These are phyloP conservation scores for Metschnikowia santaceciliae DNA, from an alignment of 805 yeast species.

Conservation along the genomic window DNA sequence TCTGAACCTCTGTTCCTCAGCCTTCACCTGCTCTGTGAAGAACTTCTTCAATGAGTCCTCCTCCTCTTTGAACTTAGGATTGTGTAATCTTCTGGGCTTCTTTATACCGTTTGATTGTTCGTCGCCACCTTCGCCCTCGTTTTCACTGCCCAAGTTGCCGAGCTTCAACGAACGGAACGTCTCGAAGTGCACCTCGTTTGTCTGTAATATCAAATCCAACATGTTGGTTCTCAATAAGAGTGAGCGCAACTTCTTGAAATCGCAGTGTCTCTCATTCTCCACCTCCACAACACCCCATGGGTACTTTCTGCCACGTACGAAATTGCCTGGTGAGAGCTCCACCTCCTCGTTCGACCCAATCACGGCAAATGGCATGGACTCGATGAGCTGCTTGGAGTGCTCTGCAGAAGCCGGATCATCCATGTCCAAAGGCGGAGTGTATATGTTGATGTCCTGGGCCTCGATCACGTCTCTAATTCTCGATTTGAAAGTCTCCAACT, in stretches of 20 bases:
- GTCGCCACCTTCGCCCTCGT: slow-evolving; percentile 17
- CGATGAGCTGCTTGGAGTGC: slow-evolving; percentile 75
- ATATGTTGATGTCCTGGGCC: slow-evolving; percentile 77
- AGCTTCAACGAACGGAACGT: slow-evolving; percentile 70
- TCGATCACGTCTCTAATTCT: slow-evolving; percentile 80
- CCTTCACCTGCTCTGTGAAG: slow-evolving; percentile 93
- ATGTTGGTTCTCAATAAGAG: slow-evolving; percentile 76
- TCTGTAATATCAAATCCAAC: slow-evolving; percentile 74
- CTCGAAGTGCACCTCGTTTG: slow-evolving; percentile 80
- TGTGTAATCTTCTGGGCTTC: slow-evolving; percentile 57
- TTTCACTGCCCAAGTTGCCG: slow-evolving; percentile 38
- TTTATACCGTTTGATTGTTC: slow-evolving; percentile 26
- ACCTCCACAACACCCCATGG: slow-evolving; percentile 92
- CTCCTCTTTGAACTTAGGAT: slow-evolving; percentile 94
- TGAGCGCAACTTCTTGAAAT: slow-evolving; percentile 76
- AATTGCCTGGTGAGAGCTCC: slow-evolving; percentile 58
- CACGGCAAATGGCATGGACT: slow-evolving; percentile 83
- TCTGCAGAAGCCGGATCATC: slow-evolving; percentile 75
- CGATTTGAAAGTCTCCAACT: slow-evolving; percentile 63
- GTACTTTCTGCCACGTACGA: slow-evolving; percentile 75
- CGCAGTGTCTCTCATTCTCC: slow-evolving; percentile 82
- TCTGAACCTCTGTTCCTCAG: slow-evolving; percentile 94
- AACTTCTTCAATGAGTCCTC: slow-evolving; percentile 90
- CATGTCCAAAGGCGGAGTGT: slow-evolving; percentile 76
- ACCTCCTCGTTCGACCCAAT: slow-evolving; percentile 73